phyloP scores from a whole-genome alignment of 768 basidiomycete species.

The Lyophyllum semitale region DNA sequence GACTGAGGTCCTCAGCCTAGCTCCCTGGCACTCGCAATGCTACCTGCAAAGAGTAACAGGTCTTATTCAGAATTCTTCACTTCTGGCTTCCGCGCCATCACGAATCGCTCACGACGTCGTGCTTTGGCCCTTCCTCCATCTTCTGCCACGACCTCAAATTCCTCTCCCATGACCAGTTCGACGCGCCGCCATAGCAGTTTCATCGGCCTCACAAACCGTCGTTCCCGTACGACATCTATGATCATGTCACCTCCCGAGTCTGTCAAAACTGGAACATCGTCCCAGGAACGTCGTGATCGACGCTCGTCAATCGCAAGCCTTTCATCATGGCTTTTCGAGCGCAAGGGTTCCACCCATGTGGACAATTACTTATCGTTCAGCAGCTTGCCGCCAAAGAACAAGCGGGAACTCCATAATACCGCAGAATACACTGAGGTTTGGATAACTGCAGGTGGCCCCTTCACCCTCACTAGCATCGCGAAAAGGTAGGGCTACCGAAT shows the following conservation, averaged over 20 bases:
- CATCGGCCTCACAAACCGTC: slow-evolving; percentile 19
- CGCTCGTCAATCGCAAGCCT: slow-evolving; percentile 36
- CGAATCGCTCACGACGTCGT: slow-evolving; percentile 19
- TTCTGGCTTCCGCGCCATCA: slow-evolving; percentile 45
- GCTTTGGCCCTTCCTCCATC: background rate
- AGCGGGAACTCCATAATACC: slow-evolving; percentile 11
- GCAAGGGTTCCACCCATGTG: slow-evolving; percentile 20
- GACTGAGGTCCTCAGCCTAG: slow-evolving; percentile 9
- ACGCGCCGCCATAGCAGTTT: slow-evolving; percentile 15
- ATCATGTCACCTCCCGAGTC: slow-evolving; percentile 18
- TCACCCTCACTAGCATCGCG: slow-evolving; percentile 24
- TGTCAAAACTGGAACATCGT: slow-evolving; percentile 5
- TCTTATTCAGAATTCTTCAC: slow-evolving; percentile 51
- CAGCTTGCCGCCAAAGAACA: slow-evolving; percentile 17
- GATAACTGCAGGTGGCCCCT: slow-evolving; percentile 34
- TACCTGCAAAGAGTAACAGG: slow-evolving; percentile 23
- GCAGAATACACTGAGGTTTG: slow-evolving; percentile 29
- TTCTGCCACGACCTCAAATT: background rate
- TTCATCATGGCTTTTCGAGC: slow-evolving; percentile 36
- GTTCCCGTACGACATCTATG: slow-evolving; percentile 32
- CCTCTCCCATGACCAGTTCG: slow-evolving; percentile 6
- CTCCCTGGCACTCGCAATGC: slow-evolving; percentile 13
- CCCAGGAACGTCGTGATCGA: slow-evolving; percentile 17
- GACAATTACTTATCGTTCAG: slow-evolving; percentile 26
- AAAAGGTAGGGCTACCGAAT: slow-evolving; percentile 20